phyloP scores from a whole-genome alignment of 768 basidiomycete genomes.

The Leccinum arenicola region DNA sequence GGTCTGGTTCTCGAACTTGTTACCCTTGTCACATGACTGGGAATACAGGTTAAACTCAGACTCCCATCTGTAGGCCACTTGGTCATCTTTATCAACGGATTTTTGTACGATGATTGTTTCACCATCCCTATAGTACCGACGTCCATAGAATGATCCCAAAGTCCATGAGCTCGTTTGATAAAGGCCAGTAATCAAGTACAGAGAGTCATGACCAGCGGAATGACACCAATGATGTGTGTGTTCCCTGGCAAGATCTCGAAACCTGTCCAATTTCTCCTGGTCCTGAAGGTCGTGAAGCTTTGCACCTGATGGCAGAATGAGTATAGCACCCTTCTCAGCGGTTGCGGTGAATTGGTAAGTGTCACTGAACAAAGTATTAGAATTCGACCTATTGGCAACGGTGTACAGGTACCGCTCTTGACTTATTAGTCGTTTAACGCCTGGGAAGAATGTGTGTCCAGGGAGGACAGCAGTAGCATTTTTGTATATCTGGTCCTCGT shows the following conservation, averaged over 20 bases:
- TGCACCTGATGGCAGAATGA: constrained; percentile 7
- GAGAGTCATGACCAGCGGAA: not conserved
- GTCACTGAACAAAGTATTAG: no score
- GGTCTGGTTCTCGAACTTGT: constrained; percentile 7
- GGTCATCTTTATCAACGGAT: not conserved
- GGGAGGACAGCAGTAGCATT: no score
- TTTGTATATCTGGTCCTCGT: no score
- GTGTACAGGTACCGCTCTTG: no score
- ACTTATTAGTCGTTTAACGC: no score
- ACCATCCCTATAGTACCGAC: not conserved
- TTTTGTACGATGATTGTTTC: not conserved
- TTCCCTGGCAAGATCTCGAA: not conserved
- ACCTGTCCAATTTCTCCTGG: not conserved
- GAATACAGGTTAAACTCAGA: not conserved
- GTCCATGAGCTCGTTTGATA: not conserved
- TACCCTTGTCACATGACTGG: not conserved
- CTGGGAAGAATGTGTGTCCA: no score
- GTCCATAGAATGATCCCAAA: not conserved
- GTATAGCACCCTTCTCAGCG: not conserved
- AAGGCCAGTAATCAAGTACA: constrained; percentile 4
- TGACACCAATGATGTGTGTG: not conserved
- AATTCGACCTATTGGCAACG: no score
- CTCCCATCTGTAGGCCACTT: not conserved
- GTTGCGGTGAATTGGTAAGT: not conserved
- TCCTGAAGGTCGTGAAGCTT: not conserved